Conservation (phyloP, 129 eudicot genomes). For the Saposhnikovia divaricata region DNA sequence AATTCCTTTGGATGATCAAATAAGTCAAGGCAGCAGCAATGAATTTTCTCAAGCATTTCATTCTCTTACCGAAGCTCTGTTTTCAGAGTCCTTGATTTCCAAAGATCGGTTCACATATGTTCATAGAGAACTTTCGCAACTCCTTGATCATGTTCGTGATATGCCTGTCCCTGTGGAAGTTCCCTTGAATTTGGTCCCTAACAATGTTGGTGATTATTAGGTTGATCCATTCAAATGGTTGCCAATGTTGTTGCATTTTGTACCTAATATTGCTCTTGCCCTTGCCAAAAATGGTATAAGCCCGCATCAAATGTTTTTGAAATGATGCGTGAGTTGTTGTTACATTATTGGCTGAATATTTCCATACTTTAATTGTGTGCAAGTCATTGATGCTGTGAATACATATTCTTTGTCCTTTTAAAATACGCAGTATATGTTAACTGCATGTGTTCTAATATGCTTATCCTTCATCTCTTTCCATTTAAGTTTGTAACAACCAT, state of each 20-base stretch:
- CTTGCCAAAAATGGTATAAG: neutral
- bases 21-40: conserved; percentile 29
- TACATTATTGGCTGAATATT: neutral
- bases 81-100: conserved; percentile 48
- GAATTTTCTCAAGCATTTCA: conserved; percentile 50
- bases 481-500: neutral
- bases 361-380: neutral
- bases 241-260: conserved; percentile 5
- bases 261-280: neutral
- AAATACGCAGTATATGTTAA: neutral
- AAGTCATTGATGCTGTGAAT: conserved; percentile 6
- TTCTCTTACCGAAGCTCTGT: conserved; percentile 41
- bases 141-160: conserved; percentile 46
- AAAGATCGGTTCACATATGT: conserved; percentile 58
- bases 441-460: neutral
- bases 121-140: conserved; percentile 46
- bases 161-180: conserved; percentile 50
- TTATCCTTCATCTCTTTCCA: neutral
- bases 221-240: neutral
- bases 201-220: conserved; percentile 29
- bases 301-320: neutral
- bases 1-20: conserved; percentile 35
- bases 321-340: neutral
- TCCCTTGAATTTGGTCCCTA: conserved; percentile 29
- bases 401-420: neutral